A percentile compares a stretch with the other conserved stretches of the same genome.
phyloP scores from a whole-genome alignment of 2,329 filamentous ascomycete genomes.

The Colletotrichum agaves region DNA sequence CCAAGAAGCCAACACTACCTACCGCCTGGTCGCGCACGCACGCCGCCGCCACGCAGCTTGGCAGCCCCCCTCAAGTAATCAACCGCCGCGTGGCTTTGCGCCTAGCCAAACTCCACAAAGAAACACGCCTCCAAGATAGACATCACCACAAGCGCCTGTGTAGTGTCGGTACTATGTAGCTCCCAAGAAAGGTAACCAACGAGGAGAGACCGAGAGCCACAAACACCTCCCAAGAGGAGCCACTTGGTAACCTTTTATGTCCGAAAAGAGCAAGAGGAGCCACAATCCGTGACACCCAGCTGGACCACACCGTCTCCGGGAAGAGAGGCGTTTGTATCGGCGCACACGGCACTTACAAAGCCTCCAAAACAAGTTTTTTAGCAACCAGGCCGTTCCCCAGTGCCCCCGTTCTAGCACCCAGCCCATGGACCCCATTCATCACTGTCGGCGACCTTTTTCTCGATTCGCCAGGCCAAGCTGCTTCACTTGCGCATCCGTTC shows the following conservation, averaged over 20 bases:
- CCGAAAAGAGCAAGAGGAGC: no score
- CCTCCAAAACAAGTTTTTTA: neutral
- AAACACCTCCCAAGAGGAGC: no score
- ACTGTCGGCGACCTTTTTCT: neutral
- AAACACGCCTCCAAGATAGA: neutral
- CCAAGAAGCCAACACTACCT: slow-evolving; percentile 11
- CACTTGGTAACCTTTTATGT: no score
- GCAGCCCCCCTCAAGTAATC: neutral
- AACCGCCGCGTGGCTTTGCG: slow-evolving; percentile 27
- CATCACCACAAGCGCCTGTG: no score
- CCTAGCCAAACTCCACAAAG: neutral
- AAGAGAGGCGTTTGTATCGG: neutral
- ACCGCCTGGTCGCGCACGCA: slow-evolving; percentile 1
- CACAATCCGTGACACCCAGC: neutral
- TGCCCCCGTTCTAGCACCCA: neutral
- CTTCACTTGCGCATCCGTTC: neutral
- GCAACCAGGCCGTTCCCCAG: neutral
- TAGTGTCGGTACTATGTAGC: no score
- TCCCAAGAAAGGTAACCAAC: neutral
- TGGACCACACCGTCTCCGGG: no score
- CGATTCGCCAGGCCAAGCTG: neutral
- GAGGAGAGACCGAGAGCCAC: neutral
- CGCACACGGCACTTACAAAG: neutral
- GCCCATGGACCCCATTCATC: neutral
- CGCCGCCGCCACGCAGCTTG: neutral